These are phyloP conservation scores for Arthrinium phaeospermum DNA, from an alignment of 2,329 filamentous ascomycete genomes.

Conservation along the genomic window DNA sequence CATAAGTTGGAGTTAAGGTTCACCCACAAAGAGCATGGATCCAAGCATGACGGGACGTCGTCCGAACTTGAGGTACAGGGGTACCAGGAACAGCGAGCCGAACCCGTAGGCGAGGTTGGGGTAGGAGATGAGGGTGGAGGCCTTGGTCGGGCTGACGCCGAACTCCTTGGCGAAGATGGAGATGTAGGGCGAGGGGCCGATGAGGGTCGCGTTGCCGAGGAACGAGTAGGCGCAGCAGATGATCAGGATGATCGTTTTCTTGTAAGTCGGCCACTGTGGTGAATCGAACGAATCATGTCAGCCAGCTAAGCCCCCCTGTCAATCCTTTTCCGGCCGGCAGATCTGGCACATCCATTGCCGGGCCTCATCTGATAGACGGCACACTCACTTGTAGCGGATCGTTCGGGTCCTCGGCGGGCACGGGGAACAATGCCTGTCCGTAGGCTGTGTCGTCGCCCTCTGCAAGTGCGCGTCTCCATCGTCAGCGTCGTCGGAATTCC, in stretches of 20 bases:
- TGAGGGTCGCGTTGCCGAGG: conserved; percentile 60
- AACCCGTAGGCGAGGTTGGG: conserved; percentile 66
- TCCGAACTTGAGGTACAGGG: conserved; percentile 58
- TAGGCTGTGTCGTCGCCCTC: conserved; percentile 65
- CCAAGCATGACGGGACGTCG: conserved; percentile 49
- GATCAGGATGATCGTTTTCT: conserved; percentile 62
- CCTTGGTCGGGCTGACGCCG: conserved; percentile 52
- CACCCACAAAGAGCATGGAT: conserved; percentile 43
- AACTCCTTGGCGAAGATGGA: conserved; percentile 59
- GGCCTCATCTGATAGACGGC: not conserved
- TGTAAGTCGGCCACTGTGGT: conserved; percentile 56
- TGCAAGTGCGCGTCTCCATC: conserved; percentile 22
- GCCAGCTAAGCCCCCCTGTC: not conserved
- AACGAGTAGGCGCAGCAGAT: conserved; percentile 63
- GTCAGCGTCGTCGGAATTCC: not conserved
- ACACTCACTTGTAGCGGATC: conserved; percentile 57
- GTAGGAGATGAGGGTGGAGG: conserved; percentile 63
- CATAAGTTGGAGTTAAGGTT: not conserved
- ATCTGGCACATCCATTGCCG: not conserved
- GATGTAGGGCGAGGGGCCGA: conserved; percentile 65
- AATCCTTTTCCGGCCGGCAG: not conserved
- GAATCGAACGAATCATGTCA: not conserved
- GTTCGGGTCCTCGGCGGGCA: conserved; percentile 65
- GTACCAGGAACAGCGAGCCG: conserved; percentile 60
- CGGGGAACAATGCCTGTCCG: conserved; percentile 65